These are phyloP conservation scores for Xerocomellus intermedius DNA, from an alignment of 768 basidiomycete genomes.

Conservation along the genomic window DNA sequence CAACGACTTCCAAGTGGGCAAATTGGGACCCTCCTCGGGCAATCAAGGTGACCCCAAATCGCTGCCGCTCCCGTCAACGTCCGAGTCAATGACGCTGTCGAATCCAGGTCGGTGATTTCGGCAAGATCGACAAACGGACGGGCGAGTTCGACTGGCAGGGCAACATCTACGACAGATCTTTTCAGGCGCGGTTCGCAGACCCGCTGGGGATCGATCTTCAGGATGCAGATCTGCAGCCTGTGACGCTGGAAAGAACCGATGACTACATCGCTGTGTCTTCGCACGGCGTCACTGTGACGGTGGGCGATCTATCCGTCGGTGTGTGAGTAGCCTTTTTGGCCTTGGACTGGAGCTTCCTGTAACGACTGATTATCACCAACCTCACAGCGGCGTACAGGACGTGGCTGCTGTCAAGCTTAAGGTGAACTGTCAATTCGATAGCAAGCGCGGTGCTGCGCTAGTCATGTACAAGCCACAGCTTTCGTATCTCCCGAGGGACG, in stretches of 20 bases:
- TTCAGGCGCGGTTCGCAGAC: neutral
- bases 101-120: neutral
- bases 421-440: neutral
- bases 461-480: neutral
- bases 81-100: neutral
- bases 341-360: neutral
- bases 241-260: neutral
- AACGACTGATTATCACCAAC: neutral
- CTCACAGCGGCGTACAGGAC: neutral
- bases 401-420: neutral
- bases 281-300: neutral
- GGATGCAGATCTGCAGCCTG: neutral
- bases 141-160: neutral
- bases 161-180: neutral
- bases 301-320: neutral
- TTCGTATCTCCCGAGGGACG: neutral
- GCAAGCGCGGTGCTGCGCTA: neutral
- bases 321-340: neutral
- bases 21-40: neutral
- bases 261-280: neutral
- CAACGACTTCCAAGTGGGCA: neutral
- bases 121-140: neutral
- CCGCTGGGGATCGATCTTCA: neutral
- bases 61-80: no score
- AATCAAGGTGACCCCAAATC: neutral